These are phyloP conservation scores for Lipomyces orientalis DNA, from an alignment of 805 yeast genomes.

Conservation along the genomic window DNA sequence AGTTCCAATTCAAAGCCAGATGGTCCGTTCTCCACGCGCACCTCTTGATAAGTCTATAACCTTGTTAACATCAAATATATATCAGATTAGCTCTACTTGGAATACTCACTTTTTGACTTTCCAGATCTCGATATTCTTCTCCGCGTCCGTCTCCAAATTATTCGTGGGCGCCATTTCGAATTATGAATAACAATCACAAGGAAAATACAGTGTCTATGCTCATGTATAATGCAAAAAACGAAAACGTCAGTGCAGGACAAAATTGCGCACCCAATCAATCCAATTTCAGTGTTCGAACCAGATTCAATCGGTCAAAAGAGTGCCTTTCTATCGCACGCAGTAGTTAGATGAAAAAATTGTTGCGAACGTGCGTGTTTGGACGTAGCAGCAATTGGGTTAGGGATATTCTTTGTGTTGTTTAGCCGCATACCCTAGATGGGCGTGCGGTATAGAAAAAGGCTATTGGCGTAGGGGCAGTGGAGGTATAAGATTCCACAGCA, in stretches of 20 bases:
- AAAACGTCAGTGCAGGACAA: background rate
- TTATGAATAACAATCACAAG: background rate
- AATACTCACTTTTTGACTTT: conserved; percentile 77
- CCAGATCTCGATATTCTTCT: conserved; percentile 98
- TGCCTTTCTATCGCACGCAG: background rate
- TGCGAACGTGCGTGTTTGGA: background rate
- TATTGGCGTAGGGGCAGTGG: too few relatives aligned
- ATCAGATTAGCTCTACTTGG: conserved; percentile 44
- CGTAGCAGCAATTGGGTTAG: background rate
- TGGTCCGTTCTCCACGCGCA: conserved; percentile 12
- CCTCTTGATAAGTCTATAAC: conserved; percentile 43
- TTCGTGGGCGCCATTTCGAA: background rate
- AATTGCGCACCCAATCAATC: background rate
- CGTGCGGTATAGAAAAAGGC: too few relatives aligned
- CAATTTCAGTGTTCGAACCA: background rate
- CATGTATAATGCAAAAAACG: background rate
- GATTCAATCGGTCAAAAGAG: background rate
- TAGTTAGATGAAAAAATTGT: background rate
- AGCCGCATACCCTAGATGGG: background rate
- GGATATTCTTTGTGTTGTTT: background rate
- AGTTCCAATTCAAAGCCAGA: background rate
- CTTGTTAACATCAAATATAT: conserved; percentile 1
- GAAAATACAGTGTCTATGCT: background rate
- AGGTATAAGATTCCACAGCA: too few relatives aligned
- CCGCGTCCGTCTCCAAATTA: conserved; percentile 73